A percentile compares a stretch with the other conserved stretches of the same genome.
phyloP scores from a whole-genome alignment of 1,139 yeast species.

The Ogataea hybrid region DNA sequence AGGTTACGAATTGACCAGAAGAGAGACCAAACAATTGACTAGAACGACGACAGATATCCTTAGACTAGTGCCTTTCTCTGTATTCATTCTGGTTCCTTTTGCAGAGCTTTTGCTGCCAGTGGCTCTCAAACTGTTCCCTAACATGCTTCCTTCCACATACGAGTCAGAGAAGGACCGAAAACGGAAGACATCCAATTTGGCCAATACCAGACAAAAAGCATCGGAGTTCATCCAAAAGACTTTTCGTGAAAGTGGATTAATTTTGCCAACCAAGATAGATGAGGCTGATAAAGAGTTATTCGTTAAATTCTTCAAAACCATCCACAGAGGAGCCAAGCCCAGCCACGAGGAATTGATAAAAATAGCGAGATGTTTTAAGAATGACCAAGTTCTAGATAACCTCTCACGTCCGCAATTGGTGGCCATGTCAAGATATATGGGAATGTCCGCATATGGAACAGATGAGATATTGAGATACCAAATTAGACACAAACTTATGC shows the following conservation, averaged over 20 bases:
- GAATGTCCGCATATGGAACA: conserved; percentile 54
- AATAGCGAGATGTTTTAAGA: conserved; percentile 55
- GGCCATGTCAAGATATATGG: conserved; percentile 59
- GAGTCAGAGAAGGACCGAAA: conserved; percentile 46
- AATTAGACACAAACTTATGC: conserved; percentile 53
- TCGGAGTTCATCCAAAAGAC: conserved; percentile 51
- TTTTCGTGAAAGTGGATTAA: conserved; percentile 47
- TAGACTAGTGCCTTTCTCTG: conserved; percentile 52
- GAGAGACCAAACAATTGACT: conserved; percentile 51
- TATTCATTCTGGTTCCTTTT: conserved; percentile 52
- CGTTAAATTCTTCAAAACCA: conserved; percentile 48
- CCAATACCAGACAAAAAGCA: conserved; percentile 46
- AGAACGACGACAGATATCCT: conserved; percentile 51
- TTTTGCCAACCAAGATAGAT: conserved; percentile 46
- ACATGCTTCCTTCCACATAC: conserved; percentile 54
- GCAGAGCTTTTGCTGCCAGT: conserved; percentile 54
- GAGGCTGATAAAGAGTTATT: conserved; percentile 51
- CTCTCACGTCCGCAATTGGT: conserved; percentile 55
- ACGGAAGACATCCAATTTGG: conserved; percentile 41
- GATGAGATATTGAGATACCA: conserved; percentile 57
- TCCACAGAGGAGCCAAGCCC: conserved; percentile 32
- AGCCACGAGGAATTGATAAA: conserved; percentile 46
- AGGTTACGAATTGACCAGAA: conserved; percentile 52
- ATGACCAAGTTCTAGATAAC: conserved; percentile 59
- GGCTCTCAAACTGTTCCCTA: conserved; percentile 53